These are phyloP conservation scores for Macrolepiota dolichaula DNA, from an alignment of 768 basidiomycete genomes.

Conservation along the genomic window DNA sequence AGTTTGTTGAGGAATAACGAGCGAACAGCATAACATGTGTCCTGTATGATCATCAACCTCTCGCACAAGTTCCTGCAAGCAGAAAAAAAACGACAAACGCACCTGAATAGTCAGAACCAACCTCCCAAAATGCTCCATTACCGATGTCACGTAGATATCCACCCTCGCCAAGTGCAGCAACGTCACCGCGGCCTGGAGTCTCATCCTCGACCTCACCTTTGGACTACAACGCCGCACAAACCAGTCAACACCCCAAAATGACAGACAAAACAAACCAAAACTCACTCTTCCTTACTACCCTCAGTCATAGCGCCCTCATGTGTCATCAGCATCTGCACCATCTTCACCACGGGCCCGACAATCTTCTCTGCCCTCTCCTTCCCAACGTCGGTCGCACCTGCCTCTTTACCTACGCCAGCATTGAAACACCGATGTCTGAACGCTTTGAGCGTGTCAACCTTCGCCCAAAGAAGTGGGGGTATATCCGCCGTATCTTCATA, in stretches of 20 bases:
- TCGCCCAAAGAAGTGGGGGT: slow-evolving; percentile 56
- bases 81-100: slow-evolving; percentile 16
- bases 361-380: slow-evolving; percentile 51
- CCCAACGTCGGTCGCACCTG: neutral
- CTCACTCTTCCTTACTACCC: slow-evolving; percentile 43
- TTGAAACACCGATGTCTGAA: slow-evolving; percentile 73
- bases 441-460: slow-evolving; percentile 75
- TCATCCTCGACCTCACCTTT: slow-evolving; percentile 69
- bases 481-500: slow-evolving; percentile 57
- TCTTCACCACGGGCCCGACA: slow-evolving; percentile 70
- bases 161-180: slow-evolving; percentile 74
- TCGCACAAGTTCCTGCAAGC: neutral
- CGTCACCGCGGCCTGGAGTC: slow-evolving; percentile 79
- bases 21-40: slow-evolving; percentile 86
- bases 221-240: slow-evolving; percentile 33
- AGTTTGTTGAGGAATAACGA: slow-evolving; percentile 75
- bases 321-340: slow-evolving; percentile 70
- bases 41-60: slow-evolving; percentile 42
- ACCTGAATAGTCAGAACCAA: slow-evolving; percentile 80
- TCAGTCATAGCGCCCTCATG: slow-evolving; percentile 60
- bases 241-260: neutral
- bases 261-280: slow-evolving; percentile 13
- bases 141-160: slow-evolving; percentile 49
- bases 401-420: neutral
- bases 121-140: slow-evolving; percentile 60